These are phyloP conservation scores for Vanilla planifolia DNA, from an alignment of 106 monocot species.

Conservation along the genomic window DNA sequence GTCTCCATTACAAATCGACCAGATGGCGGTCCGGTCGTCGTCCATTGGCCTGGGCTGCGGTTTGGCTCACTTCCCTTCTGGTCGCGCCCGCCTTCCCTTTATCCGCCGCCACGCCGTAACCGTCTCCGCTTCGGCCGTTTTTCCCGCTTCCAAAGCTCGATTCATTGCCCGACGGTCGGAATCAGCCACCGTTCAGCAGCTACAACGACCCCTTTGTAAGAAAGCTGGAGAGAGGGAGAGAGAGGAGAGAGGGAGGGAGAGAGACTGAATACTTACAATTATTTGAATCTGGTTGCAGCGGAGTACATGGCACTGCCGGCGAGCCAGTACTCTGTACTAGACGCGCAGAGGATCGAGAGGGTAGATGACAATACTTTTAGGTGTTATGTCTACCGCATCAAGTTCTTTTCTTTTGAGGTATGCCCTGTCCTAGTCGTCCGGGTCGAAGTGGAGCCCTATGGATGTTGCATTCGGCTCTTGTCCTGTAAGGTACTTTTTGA, in stretches of 20 bases:
- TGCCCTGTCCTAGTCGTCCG: slow-evolving; percentile 88
- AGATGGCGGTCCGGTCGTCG: slow-evolving; percentile 23
- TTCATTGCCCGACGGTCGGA: slow-evolving; percentile 78
- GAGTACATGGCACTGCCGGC: slow-evolving; percentile 95
- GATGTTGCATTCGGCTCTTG: slow-evolving; percentile 81
- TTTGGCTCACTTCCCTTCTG: not conserved
- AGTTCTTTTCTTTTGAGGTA: slow-evolving; percentile 88
- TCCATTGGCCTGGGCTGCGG: not conserved
- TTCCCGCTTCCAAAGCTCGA: slow-evolving; percentile 60
- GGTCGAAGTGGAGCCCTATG: slow-evolving; percentile 73
- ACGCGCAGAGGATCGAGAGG: slow-evolving; percentile 92
- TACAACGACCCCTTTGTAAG: slow-evolving; percentile 70
- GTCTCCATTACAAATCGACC: not conserved
- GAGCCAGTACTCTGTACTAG: slow-evolving; percentile 97
- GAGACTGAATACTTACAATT: too few species aligned
- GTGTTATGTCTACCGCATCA: slow-evolving; percentile 75
- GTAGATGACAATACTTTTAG: slow-evolving; percentile 82
- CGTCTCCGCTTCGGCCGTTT: slow-evolving; percentile 18
- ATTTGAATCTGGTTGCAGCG: slow-evolving; percentile 24
- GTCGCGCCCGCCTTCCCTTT: slow-evolving; percentile 1
- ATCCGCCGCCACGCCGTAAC: not conserved
- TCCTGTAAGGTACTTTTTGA: slow-evolving; percentile 65
- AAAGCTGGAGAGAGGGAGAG: not conserved
- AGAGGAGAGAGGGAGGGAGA: not conserved
- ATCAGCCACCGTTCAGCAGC: slow-evolving; percentile 61